Evolutionary conservation across 2,329 filamentous ascomycete genomes (phyloP).

Genomic region (Laburnicola sp.): DNA sequence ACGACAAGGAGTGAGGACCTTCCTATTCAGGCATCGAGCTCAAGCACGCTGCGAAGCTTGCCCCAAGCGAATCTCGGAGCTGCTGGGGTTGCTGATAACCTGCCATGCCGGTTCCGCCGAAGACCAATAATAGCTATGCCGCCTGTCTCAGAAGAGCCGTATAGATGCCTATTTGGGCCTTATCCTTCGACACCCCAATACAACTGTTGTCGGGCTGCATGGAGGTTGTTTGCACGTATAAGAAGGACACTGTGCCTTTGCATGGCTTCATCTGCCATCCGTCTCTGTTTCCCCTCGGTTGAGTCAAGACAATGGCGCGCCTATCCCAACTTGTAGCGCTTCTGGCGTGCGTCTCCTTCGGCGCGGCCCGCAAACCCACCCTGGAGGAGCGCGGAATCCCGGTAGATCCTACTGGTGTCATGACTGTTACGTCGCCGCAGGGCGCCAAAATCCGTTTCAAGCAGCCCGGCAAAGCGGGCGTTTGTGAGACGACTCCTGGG

Average conservation of each 20-base stretch:
- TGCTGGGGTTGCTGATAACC: neutral
- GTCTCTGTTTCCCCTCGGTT: no score
- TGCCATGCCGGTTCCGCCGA: neutral
- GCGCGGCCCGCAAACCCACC: slow-evolving; percentile 28
- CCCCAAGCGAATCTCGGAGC: neutral
- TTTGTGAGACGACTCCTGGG: slow-evolving; percentile 47
- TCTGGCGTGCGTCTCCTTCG: slow-evolving; percentile 16
- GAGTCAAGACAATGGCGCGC: slow-evolving; percentile 34
- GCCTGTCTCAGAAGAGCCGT: no score
- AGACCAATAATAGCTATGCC: neutral
- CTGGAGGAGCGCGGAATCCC: slow-evolving; percentile 35
- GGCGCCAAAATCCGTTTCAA: slow-evolving; percentile 42
- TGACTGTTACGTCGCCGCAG: slow-evolving; percentile 38
- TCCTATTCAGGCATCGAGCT: no score
- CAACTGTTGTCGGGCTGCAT: no score
- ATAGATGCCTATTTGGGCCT: slow-evolving; percentile 3
- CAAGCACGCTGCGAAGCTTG: neutral
- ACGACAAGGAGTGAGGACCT: neutral
- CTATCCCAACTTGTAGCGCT: slow-evolving; percentile 26
- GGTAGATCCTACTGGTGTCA: slow-evolving; percentile 36
- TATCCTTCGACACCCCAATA: no score
- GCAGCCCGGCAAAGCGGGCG: slow-evolving; percentile 43
- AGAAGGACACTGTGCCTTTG: no score
- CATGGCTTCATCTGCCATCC: no score
- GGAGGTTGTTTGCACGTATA: no score